Evolutionary conservation across 495 filamentous ascomycete genomes (phyloP).

Genomic region (Clohesyomyces aquaticus): DNA sequence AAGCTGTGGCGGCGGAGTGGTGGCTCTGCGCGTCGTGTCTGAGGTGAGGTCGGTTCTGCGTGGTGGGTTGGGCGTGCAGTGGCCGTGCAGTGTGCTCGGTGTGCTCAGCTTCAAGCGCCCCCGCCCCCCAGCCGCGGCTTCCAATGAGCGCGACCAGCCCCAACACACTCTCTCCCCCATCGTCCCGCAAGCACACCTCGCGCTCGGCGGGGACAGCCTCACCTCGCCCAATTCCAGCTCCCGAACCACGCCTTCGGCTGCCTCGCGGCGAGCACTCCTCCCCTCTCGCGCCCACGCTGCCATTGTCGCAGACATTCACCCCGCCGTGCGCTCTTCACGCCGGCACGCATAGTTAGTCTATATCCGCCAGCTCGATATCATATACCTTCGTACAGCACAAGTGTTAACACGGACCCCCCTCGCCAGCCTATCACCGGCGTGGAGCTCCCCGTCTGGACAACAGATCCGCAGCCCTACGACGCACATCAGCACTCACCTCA

Average conservation of each 20-base stretch:
- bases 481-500: slow-evolving; percentile 1
- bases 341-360: not conserved
- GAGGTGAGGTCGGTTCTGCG: too few species aligned
- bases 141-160: slow-evolving; percentile 5
- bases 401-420: slow-evolving; percentile 2
- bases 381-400: too few species aligned
- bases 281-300: not conserved
- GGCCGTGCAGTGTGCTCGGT: too few species aligned
- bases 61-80: too few species aligned
- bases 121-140: slow-evolving; percentile 1
- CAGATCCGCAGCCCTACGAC: slow-evolving; percentile 26
- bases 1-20: slow-evolving; percentile 12
- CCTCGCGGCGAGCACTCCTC: not conserved
- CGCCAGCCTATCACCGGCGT: slow-evolving; percentile 29
- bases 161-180: not conserved
- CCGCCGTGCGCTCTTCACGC: not conserved
- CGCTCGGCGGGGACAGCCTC: not conserved
- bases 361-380: too few species aligned
- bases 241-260: not conserved
- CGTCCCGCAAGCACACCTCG: too few species aligned
- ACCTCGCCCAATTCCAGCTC: not conserved
- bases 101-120: slow-evolving; percentile 23
- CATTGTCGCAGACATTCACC: not conserved
- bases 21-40: slow-evolving; percentile 21
- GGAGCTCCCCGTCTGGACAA: slow-evolving; percentile 18